Conservation (phyloP, 1,284 basidiomycete species). For the Ustilago sp. region DNA sequence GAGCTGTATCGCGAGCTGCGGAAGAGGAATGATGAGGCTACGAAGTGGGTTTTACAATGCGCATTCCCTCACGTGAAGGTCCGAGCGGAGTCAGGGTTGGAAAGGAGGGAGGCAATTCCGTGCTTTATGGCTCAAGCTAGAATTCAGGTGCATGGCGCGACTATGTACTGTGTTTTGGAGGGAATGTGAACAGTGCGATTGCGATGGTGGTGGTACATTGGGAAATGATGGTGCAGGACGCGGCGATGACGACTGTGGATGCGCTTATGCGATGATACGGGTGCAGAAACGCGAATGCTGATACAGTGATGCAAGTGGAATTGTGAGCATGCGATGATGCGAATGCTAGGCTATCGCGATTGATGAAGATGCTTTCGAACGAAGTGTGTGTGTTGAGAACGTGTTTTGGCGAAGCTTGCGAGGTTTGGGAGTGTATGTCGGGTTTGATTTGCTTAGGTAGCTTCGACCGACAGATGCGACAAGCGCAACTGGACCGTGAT, state of each 20-base stretch:
- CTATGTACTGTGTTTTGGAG: constrained; percentile 14
- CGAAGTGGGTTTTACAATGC: constrained; percentile 17
- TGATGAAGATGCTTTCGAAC: background rate
- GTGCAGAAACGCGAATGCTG: background rate
- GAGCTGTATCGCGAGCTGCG: constrained; percentile 21
- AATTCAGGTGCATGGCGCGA: constrained; percentile 16
- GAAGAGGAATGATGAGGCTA: constrained; percentile 23
- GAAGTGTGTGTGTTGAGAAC: background rate
- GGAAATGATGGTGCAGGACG: background rate
- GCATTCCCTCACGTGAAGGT: constrained; percentile 9
- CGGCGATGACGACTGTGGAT: background rate
- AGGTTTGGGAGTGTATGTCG: background rate
- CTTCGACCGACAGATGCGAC: background rate
- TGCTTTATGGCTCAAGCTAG: constrained; percentile 23
- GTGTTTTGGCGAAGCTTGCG: background rate
- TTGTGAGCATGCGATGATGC: background rate
- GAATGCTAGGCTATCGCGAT: background rate
- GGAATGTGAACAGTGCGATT: background rate
- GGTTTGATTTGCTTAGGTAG: background rate
- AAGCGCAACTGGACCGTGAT: too few species aligned
- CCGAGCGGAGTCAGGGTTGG: background rate
- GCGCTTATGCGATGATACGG: background rate
- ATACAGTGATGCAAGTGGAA: background rate
- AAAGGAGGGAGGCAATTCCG: constrained; percentile 11
- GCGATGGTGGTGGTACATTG: background rate